These are phyloP conservation scores for Eucalyptus pumila DNA, from an alignment of 345 rosid genomes.

Conservation along the genomic window DNA sequence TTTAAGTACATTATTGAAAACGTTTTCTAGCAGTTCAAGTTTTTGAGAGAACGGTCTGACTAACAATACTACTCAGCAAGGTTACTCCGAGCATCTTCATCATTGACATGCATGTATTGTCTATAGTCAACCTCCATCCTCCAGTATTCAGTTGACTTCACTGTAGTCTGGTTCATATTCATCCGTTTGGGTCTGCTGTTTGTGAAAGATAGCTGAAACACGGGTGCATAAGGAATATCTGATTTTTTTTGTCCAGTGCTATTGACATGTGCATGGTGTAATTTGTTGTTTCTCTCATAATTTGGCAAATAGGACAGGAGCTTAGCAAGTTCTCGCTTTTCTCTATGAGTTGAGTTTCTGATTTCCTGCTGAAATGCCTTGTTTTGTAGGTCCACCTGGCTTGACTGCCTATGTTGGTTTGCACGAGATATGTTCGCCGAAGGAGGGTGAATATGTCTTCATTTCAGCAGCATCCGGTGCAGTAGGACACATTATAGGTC, in stretches of 20 bases:
- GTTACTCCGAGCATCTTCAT: not conserved
- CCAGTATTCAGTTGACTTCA: not conserved
- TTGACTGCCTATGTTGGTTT: not conserved
- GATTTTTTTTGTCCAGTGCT: not conserved
- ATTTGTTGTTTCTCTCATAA: not conserved
- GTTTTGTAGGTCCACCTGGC: not conserved
- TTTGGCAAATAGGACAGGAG: not conserved
- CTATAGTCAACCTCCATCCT: not conserved
- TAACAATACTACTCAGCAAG: not conserved
- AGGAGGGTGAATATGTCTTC: not conserved
- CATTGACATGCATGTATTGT: not conserved
- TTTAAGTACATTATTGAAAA: not conserved
- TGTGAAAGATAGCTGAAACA: not conserved
- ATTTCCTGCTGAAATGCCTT: not conserved
- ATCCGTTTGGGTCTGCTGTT: not conserved
- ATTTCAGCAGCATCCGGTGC: not conserved
- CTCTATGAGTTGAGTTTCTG: not conserved
- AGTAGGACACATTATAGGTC: slow-evolving; percentile 3
- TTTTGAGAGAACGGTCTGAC: not conserved
- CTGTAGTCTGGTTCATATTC: not conserved
- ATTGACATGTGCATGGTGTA: not conserved
- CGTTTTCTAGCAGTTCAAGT: not conserved
- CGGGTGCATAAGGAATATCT: not conserved
- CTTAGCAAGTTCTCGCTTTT: not conserved
- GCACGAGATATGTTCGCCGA: not conserved